Base-by-base conservation (phyloP, 495 filamentous ascomycete genomes). In the Bombardia bombarda region DNA sequence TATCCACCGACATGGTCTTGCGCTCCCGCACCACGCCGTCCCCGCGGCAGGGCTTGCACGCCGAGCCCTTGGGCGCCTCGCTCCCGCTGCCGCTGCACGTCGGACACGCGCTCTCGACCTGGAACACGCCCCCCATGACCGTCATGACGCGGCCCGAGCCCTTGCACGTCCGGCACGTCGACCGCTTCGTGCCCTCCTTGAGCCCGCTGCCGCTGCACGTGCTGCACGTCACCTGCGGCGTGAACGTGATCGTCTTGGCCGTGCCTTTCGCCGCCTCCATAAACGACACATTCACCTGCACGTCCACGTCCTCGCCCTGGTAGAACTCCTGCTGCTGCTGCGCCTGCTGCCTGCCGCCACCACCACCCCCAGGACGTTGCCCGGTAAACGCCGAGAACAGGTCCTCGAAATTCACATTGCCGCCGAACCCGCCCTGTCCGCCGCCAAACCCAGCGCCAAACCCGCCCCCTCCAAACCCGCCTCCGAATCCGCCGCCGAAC, bases 211-310 rank as follows among this genome's bases (percentile, higher is more conserved):
- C 92, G 13, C 62, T 64, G 58, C 92, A 98, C 2, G 85, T 90
- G 44, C 76, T 75, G 53, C 92, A 98, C 46, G 80, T 69, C 4
- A 79, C 73, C 43, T 92, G 59, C 8, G 92, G 89, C 7, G 79
- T 80, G 47, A 93, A 83, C 45, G 65, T 72, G 30, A 98, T 86
- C 17, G 85, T 79, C 61, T 90, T 86, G 38, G 62, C 77, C 18
- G 78, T 78, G 9, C 92, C 92, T 65, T 90, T 95, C 14, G 92
- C 92, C 4, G 92, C 88, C 49, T 98, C 93, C 84, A 89, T 87
- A 61, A 98, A 98, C 1, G 85, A 86, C 48, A 98, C 85, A 54
- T 75, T 87, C 38, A 83, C 82, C 64, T 95, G 87, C 19, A 95
- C 86, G 59, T 96, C 88, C 52, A 98, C 95, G 62, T 92, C 84